Base-by-base conservation (phyloP, 306 rosid genomes). In the Medicago ruthenica region DNA sequence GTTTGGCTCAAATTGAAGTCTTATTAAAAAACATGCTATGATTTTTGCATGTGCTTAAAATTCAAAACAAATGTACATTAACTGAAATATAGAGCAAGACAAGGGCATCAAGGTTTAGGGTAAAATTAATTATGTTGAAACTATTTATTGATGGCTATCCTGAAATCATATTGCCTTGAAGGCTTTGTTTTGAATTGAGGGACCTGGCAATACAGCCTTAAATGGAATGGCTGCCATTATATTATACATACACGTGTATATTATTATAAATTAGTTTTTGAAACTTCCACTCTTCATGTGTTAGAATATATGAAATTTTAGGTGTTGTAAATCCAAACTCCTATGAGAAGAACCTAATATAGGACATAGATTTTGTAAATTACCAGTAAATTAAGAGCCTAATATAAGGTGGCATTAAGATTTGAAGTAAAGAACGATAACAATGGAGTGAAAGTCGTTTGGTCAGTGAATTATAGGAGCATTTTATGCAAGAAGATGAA, bases 1-100 rank as follows among this genome's bases (percentile, higher is more conserved):
- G 60, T 95, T 87, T 75, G 98, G 98, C 80, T 92, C 97, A 73
- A 92, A 89, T 72, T 95, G 85, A 90, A 78, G 64, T 57, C 76
- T 3, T 17, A 24, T 79, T 71, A 51, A 70, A 18, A 44, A 48
- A 57, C 64, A 66, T 40, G 24, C 41, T 65, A 17, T 44, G 62
- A 66, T 53, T 48, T n/a, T 34, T 22, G 14, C 18, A 50, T 47
- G 11, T 53, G 57, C 76, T 16, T 45, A 50, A 40, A 51, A 22
- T 53, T 66, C 2, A 50, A 72, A 76, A 41, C 47, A 70, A 74
- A 73, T 75, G 44, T 68, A 60, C 76, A 48, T 22, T 50, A 24
- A 48, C 71, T 17, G 22, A 81, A 69, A 61, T 44, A 61, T 64
- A 61, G 55, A 45, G 15, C 77, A 50, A 75, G 62, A 75, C 31